Conservation (phyloP, 768 basidiomycete species). For the Boletus reticuloceps region DNA sequence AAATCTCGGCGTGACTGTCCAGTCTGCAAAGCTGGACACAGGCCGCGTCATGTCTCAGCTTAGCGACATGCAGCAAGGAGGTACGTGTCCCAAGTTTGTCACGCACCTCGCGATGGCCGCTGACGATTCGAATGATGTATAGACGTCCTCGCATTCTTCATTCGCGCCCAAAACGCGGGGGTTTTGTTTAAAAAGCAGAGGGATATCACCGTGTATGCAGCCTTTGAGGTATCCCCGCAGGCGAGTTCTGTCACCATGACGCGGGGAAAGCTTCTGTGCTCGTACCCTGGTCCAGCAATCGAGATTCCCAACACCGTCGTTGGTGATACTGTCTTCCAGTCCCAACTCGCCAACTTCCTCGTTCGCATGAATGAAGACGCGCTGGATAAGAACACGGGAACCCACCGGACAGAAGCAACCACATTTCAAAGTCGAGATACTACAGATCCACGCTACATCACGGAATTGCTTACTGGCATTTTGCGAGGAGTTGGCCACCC, state of each 20-base stretch:
- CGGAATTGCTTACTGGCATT: conserved; percentile 44
- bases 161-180: conserved; percentile 48
- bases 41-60: conserved; percentile 3
- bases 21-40: too few species aligned
- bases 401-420: too few species aligned
- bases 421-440: conserved; percentile 8
- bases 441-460: conserved; percentile 43
- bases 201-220: background rate
- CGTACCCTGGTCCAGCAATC: conserved; percentile 44
- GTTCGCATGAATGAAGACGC: conserved; percentile 30
- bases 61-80: conserved; percentile 18
- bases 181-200: conserved; percentile 34
- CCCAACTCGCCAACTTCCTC: conserved; percentile 39
- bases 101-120: background rate
- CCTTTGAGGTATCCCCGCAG: conserved; percentile 43
- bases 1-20: too few species aligned
- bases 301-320: conserved; percentile 29
- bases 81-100: conserved; percentile 3
- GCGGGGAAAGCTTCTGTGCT: conserved; percentile 41
- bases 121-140: background rate
- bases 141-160: conserved; percentile 39
- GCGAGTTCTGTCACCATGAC: conserved; percentile 33
- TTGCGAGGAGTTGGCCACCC: conserved; percentile 32
- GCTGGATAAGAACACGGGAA: conserved; percentile 11
- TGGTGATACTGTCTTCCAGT: conserved; percentile 28